These are phyloP conservation scores for Penicillium chermesinum DNA, from an alignment of 495 filamentous ascomycete genomes.

Conservation along the genomic window DNA sequence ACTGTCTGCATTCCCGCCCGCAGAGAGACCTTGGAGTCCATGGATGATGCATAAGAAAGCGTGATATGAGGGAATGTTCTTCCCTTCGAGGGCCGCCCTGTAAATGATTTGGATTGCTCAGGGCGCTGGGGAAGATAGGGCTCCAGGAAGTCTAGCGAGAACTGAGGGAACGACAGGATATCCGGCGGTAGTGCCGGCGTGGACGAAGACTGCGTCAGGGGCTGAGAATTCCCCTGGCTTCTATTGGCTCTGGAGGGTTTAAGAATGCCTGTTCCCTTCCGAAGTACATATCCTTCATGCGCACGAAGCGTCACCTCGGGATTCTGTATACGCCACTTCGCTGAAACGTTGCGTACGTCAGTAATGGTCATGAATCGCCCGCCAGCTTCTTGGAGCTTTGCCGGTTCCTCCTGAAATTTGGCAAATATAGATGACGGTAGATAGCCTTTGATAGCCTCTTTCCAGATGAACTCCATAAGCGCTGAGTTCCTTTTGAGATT, in stretches of 20 bases:
- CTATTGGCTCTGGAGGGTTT: conserved; percentile 22
- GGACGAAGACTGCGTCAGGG: conserved; percentile 9
- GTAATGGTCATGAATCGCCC: conserved; percentile 47
- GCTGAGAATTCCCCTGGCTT: conserved; percentile 10
- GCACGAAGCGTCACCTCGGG: conserved; percentile 42
- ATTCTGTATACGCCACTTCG: conserved; percentile 49
- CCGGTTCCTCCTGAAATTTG: conserved; percentile 45
- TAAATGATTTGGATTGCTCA: not conserved
- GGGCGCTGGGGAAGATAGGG: conserved; percentile 37
- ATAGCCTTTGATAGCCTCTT: conserved; percentile 48
- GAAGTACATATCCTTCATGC: conserved; percentile 49
- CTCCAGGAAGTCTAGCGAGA: conserved; percentile 42
- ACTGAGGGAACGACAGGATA: conserved; percentile 41
- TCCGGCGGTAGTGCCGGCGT: conserved; percentile 32
- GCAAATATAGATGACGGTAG: conserved; percentile 49
- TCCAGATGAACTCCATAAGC: conserved; percentile 47
- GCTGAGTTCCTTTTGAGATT: conserved; percentile 49
- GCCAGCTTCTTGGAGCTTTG: conserved; percentile 44
- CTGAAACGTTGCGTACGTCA: conserved; percentile 48
- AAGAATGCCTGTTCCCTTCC: conserved; percentile 48
- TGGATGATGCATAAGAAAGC: conserved; percentile 83
- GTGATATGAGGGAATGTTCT: conserved; percentile 54
- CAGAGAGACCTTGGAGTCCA: conserved; percentile 74
- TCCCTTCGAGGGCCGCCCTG: conserved; percentile 15
- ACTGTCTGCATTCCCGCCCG: conserved; percentile 68